phyloP scores from a whole-genome alignment of 306 rosid genomes.

The Begonia loranthoides region DNA sequence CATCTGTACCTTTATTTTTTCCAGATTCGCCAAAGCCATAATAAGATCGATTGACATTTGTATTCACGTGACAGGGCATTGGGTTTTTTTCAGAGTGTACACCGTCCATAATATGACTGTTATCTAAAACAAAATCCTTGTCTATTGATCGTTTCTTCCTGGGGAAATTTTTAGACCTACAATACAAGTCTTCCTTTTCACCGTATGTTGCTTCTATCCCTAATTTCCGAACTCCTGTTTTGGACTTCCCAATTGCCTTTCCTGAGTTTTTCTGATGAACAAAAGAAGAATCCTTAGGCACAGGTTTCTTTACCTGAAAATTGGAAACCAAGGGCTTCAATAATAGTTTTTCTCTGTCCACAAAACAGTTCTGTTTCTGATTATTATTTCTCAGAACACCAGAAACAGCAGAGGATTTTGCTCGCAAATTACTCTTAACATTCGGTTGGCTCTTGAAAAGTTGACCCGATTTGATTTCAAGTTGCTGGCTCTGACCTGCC shows the following conservation, averaged over 20 bases:
- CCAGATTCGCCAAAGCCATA: constrained; percentile 38
- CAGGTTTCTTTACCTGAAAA: constrained; percentile 38
- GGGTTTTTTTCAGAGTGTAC: constrained; percentile 36
- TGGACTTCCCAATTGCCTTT: constrained; percentile 38
- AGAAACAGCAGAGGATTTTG: constrained; percentile 32
- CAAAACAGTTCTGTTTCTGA: constrained; percentile 61
- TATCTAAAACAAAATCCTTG: constrained; percentile 38
- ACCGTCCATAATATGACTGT: constrained; percentile 37
- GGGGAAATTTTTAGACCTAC: constrained; percentile 41
- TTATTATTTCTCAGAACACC: constrained; percentile 72
- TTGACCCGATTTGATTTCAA: constrained; percentile 41
- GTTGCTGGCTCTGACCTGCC: constrained; percentile 40
- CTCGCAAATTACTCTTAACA: constrained; percentile 39
- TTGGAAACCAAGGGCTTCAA: constrained; percentile 42
- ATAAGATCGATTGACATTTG: constrained; percentile 19
- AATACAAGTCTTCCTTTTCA: constrained; percentile 52
- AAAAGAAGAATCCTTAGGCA: constrained; percentile 32
- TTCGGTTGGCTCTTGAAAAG: constrained; percentile 28
- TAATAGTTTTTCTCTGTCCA: constrained; percentile 44
- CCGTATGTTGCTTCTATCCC: constrained; percentile 37
- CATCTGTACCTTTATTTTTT: constrained; percentile 68
- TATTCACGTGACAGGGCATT: constrained; percentile 35
- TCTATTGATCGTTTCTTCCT: constrained; percentile 77
- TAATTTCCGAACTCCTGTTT: constrained; percentile 46
- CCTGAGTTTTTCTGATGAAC: constrained; percentile 52